These are phyloP conservation scores for Oenanthe javanica DNA, from an alignment of 140 eudicot species.

Conservation along the genomic window DNA sequence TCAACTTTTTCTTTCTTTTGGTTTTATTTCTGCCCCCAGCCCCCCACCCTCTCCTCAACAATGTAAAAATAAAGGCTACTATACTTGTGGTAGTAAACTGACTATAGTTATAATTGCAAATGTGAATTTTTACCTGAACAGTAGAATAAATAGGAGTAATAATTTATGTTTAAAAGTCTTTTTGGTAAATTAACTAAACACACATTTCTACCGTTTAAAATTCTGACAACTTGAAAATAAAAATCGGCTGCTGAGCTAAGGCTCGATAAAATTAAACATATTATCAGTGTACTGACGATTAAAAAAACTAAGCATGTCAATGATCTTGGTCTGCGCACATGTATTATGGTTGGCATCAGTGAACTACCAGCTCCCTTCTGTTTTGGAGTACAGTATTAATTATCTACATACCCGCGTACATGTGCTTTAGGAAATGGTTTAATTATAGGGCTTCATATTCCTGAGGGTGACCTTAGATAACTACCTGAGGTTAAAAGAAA, in stretches of 20 bases:
- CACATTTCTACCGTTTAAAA: neutral
- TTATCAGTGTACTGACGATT: neutral
- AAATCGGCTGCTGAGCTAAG: neutral
- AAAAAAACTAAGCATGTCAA: neutral
- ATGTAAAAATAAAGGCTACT: no score
- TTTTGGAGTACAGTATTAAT: neutral
- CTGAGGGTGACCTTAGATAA: no score
- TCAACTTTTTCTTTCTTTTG: neutral
- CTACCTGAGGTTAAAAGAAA: no score
- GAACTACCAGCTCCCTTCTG: neutral
- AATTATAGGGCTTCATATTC: no score
- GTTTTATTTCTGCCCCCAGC: neutral
- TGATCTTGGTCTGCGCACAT: neutral
- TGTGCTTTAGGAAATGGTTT: neutral
- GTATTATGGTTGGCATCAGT: neutral
- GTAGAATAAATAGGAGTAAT: no score
- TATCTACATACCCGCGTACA: neutral
- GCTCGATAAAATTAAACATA: neutral
- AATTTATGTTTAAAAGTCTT: no score
- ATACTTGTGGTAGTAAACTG: no score
- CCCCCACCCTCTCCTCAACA: neutral
- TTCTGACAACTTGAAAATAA: neutral
- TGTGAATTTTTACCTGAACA: neutral
- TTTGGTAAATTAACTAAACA: neutral
- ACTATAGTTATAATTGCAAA: no score